These are phyloP conservation scores for Zopfochytrium polystomum DNA, from an alignment of 371 early-diverging fungal genomes.

Conservation along the genomic window DNA sequence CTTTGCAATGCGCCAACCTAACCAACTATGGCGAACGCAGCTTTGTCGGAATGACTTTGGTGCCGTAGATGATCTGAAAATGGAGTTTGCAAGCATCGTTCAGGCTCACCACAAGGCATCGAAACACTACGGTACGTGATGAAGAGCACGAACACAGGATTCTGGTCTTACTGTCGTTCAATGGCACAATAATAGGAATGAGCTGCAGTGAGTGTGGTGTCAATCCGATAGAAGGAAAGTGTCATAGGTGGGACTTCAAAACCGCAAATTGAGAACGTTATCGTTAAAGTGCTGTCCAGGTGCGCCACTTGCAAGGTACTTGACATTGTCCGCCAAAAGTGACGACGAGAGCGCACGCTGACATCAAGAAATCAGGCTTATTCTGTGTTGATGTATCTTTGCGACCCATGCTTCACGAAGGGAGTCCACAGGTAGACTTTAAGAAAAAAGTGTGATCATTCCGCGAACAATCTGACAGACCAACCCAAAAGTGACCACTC, in stretches of 20 bases:
- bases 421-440: no score
- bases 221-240: conserved; percentile 25
- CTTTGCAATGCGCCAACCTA: background rate
- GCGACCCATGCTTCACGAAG: no score
- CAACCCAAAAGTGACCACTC: no score
- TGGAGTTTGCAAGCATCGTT: conserved; percentile 15
- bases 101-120: conserved; percentile 8
- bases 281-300: conserved; percentile 12
- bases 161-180: conserved; percentile 24
- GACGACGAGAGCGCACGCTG: no score
- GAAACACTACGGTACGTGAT: no score
- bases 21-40: conserved; percentile 14
- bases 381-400: no score
- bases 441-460: no score
- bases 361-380: no score
- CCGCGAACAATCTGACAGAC: no score
- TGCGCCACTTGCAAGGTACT: conserved; percentile 30
- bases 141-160: no score
- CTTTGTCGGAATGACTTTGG: conserved; percentile 43
- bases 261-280: no score
- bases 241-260: conserved; percentile 33
- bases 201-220: conserved; percentile 17
- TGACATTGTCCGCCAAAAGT: background rate
- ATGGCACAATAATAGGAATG: conserved; percentile 10
- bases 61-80: conserved; percentile 32